phyloP scores from a whole-genome alignment of 805 yeast species.

The Wickerhamomyces mucosus region DNA sequence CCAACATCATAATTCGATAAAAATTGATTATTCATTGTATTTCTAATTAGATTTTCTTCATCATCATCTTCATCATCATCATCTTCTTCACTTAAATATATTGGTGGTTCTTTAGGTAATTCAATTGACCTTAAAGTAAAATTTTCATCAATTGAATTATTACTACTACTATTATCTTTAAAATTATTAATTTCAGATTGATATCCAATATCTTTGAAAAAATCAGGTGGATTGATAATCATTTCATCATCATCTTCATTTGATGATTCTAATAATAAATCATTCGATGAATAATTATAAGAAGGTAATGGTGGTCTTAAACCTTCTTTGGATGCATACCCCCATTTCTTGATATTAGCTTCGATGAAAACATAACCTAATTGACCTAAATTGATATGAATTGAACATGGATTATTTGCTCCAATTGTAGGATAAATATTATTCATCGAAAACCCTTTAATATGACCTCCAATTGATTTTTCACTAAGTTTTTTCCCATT shows the following conservation, averaged over 20 bases:
- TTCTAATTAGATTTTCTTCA: constrained; percentile 2
- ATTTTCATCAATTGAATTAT: constrained; percentile 16
- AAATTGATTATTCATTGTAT: constrained; percentile 9
- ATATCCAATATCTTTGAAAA: constrained; percentile 19
- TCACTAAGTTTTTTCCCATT: constrained; percentile 71
- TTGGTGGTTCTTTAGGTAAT: constrained; percentile 29
- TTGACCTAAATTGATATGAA: constrained; percentile 62
- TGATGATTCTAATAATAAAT: constrained; percentile 61
- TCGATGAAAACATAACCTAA: constrained; percentile 73
- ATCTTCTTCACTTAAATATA: constrained; percentile 15
- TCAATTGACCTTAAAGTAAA: constrained; percentile 22
- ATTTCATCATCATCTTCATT: constrained; percentile 22
- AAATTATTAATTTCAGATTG: constrained; percentile 21
- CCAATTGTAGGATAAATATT: constrained; percentile 35
- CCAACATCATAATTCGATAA: constrained; percentile 1
- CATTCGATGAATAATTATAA: constrained; percentile 70
- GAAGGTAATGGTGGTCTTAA: constrained; percentile 90
- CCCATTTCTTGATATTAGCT: constrained; percentile 81
- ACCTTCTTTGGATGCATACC: constrained; percentile 78
- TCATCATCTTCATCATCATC: constrained; percentile 10
- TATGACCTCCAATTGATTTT: constrained; percentile 12
- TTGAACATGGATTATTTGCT: constrained; percentile 26
- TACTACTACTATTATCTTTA: not conserved
- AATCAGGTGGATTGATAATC: constrained; percentile 18
- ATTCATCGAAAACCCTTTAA: constrained; percentile 55